Percentiles rank a stretch among this genome's conserved stretches.
phyloP scores from a whole-genome alignment of 192 early-diverging fungal genomes.

The Coemansia javaensis region DNA sequence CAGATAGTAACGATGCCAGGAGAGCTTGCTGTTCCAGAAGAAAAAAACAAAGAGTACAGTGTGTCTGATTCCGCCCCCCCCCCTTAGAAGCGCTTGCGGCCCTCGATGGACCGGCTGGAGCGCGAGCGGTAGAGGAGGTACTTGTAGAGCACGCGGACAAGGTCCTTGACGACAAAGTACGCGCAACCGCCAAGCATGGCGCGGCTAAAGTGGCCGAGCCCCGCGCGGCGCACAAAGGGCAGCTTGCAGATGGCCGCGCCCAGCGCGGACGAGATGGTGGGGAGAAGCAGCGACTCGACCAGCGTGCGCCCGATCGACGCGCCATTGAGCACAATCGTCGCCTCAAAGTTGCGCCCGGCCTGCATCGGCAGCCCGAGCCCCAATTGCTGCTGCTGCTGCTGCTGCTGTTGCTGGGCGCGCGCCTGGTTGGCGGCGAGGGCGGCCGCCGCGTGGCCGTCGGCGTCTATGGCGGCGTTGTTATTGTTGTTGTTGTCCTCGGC shows the following conservation, averaged over 20 bases:
- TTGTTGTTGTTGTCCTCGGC: neutral
- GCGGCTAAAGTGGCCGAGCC: slow-evolving; percentile 53
- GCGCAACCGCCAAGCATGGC: slow-evolving; percentile 54
- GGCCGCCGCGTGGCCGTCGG: neutral
- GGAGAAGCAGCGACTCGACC: slow-evolving; percentile 61
- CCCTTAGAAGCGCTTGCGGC: slow-evolving; percentile 37
- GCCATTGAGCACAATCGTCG: slow-evolving; percentile 54
- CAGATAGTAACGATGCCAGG: too few relatives aligned
- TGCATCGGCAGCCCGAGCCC: neutral
- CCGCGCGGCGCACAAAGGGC: slow-evolving; percentile 45
- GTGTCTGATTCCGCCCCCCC: neutral
- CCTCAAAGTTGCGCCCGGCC: slow-evolving; percentile 39
- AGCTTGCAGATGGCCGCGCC: slow-evolving; percentile 53
- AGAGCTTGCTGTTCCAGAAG: neutral
- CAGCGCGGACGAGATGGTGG: slow-evolving; percentile 60
- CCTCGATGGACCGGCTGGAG: slow-evolving; percentile 35
- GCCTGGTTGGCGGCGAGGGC: slow-evolving; percentile 7
- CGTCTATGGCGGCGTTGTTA: neutral
- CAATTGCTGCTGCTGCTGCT: slow-evolving; percentile 7
- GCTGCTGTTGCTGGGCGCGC: slow-evolving; percentile 7
- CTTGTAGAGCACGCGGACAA: slow-evolving; percentile 55
- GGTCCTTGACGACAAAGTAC: slow-evolving; percentile 58
- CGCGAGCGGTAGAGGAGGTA: slow-evolving; percentile 51
- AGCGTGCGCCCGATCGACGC: slow-evolving; percentile 56
- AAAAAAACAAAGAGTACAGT: neutral